Evolutionary conservation across 2,329 filamentous ascomycete genomes (phyloP).

Genomic region (Colletotrichum sp.): DNA sequence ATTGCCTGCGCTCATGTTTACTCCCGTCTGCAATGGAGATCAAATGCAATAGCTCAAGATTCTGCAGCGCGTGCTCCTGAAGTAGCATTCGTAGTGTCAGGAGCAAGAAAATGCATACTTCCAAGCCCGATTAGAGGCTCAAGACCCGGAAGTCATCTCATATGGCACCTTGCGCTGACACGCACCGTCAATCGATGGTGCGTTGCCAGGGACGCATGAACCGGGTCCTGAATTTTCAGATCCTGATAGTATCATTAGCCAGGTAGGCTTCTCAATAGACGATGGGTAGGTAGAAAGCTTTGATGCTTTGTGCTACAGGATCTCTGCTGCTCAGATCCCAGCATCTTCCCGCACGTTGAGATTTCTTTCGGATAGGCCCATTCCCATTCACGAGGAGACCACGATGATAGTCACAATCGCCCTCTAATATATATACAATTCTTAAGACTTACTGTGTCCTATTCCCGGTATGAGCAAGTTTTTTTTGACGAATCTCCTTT

Average conservation of each 20-base stretch:
- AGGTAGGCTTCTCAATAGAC: background rate
- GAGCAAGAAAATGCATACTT: background rate
- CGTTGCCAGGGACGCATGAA: background rate
- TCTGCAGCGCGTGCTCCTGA: background rate
- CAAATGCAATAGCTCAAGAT: background rate
- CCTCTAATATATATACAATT: background rate
- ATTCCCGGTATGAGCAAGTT: background rate
- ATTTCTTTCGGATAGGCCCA: background rate
- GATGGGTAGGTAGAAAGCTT: background rate
- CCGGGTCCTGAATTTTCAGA: background rate
- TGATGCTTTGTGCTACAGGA: background rate
- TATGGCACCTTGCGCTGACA: background rate
- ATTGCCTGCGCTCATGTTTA: background rate
- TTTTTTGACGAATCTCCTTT: background rate
- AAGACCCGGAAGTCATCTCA: background rate
- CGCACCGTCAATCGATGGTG: background rate
- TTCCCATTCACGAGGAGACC: background rate
- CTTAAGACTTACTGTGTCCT: background rate
- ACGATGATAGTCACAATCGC: background rate
- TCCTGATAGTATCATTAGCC: background rate
- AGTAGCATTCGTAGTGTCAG: background rate
- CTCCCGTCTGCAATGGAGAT: background rate
- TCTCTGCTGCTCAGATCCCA: background rate
- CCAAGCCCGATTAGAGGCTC: background rate
- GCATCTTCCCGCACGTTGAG: background rate